These are phyloP conservation scores for Candida sakaeoensis DNA, from an alignment of 805 yeast species.

Conservation along the genomic window DNA sequence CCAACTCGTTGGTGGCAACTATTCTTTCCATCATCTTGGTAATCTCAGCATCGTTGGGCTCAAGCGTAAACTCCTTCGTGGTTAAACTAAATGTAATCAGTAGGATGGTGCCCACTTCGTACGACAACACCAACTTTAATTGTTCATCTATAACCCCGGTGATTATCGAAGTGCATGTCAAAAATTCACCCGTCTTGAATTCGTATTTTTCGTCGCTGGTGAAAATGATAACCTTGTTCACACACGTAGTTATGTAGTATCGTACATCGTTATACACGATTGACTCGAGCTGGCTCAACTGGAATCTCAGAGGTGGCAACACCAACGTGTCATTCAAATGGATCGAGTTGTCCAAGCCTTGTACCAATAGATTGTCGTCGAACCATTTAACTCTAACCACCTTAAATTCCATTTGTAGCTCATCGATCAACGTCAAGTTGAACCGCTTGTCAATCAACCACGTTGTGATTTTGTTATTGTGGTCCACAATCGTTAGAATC, in stretches of 20 bases:
- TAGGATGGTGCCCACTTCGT: slow-evolving; percentile 20
- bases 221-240: slow-evolving; percentile 8
- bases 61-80: neutral
- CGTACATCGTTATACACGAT: neutral
- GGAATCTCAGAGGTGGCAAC: slow-evolving; percentile 7
- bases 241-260: slow-evolving; percentile 5
- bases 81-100: slow-evolving; percentile 9
- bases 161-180: slow-evolving; percentile 11
- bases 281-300: slow-evolving; percentile 6
- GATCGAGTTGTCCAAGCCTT: slow-evolving; percentile 9
- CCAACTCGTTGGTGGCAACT: slow-evolving; percentile 21
- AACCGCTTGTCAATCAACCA: slow-evolving; percentile 6
- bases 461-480: slow-evolving; percentile 8
- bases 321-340: neutral
- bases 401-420: slow-evolving; percentile 1
- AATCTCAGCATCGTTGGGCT: slow-evolving; percentile 10
- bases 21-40: slow-evolving; percentile 17
- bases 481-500: slow-evolving; percentile 7
- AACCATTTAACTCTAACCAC: slow-evolving; percentile 12
- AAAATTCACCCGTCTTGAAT: slow-evolving; percentile 1
- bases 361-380: neutral
- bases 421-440: neutral
- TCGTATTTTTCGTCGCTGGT: neutral
- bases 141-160: slow-evolving; percentile 1
- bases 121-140: slow-evolving; percentile 13